These are phyloP conservation scores for Chaetomium sp. DNA, from an alignment of 2,329 filamentous ascomycete genomes.

Conservation along the genomic window DNA sequence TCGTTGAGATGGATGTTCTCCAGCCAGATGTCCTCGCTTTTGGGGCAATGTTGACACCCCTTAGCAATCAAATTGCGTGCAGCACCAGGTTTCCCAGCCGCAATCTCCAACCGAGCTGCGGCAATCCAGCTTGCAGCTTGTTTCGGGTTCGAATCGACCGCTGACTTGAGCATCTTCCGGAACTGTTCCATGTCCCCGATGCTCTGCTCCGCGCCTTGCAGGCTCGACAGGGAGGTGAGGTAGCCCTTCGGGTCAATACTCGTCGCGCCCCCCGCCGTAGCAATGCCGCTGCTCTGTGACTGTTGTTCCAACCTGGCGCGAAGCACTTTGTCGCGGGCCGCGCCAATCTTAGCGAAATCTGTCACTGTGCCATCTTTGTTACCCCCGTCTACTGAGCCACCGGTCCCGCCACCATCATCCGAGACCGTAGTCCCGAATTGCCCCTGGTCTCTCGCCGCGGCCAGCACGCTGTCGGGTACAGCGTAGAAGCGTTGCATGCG, in stretches of 20 bases:
- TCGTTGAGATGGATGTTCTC: conserved; percentile 94
- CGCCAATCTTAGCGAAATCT: conserved; percentile 96
- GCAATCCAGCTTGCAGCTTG: conserved; percentile 96
- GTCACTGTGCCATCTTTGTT: conserved; percentile 82
- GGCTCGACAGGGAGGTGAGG: conserved; percentile 81
- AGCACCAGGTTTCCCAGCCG: conserved; percentile 84
- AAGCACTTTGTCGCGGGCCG: conserved; percentile 90
- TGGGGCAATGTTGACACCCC: conserved; percentile 85
- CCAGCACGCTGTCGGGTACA: conserved; percentile 91
- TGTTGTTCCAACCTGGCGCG: conserved; percentile 91
- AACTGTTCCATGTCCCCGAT: conserved; percentile 95
- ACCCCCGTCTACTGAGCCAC: conserved; percentile 24
- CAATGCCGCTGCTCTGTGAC: conserved; percentile 60
- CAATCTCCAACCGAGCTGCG: conserved; percentile 82
- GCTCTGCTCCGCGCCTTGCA: conserved; percentile 73
- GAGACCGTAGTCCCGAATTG: conserved; percentile 85
- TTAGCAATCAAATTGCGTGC: conserved; percentile 82
- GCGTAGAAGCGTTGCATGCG: conserved; percentile 85
- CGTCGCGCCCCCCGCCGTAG: conserved; percentile 74
- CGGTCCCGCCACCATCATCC: conserved; percentile 59
- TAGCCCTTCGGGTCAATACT: conserved; percentile 95
- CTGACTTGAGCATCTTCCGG: conserved; percentile 84
- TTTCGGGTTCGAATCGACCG: conserved; percentile 93
- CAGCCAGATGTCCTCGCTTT: conserved; percentile 91
- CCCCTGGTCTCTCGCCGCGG: conserved; percentile 70